Conservation (phyloP, 164 flowering plant species). For the Tetracentron sinense region DNA sequence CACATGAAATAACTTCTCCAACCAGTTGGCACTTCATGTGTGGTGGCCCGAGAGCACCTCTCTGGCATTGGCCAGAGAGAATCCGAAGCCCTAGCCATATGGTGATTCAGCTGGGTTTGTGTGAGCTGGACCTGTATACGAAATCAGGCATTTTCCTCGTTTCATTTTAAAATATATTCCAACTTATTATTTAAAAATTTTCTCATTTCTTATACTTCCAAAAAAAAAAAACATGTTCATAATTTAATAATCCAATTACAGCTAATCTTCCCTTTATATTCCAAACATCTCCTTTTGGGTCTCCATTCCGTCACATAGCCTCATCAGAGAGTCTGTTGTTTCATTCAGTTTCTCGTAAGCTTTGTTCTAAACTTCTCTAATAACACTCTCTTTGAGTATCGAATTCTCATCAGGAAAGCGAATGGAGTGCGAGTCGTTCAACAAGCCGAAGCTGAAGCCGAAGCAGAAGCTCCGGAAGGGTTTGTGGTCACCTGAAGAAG, state of each 20-base stretch:
- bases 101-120: too few relatives aligned
- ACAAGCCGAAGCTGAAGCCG: slow-evolving; percentile 40
- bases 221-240: too few relatives aligned
- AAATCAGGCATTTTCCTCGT: neutral
- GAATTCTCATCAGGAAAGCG: too few relatives aligned
- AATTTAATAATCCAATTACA: too few relatives aligned
- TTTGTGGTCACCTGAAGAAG: slow-evolving; percentile 95
- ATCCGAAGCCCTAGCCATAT: too few relatives aligned
- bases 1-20: too few relatives aligned
- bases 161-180: neutral
- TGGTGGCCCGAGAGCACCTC: too few relatives aligned
- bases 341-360: neutral
- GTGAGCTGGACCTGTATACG: neutral
- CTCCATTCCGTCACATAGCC: neutral
- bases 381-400: neutral
- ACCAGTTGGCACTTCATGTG: too few relatives aligned
- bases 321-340: neutral
- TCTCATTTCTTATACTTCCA: too few relatives aligned
- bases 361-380: neutral
- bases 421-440: slow-evolving; percentile 53
- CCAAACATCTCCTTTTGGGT: neutral
- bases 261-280: neutral
- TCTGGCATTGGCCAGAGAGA: too few relatives aligned
- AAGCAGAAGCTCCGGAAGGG: slow-evolving; percentile 80
- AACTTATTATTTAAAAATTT: too few relatives aligned